Base-by-base conservation (phyloP, 164 flowering plant species). In the Annona squamosa region DNA sequence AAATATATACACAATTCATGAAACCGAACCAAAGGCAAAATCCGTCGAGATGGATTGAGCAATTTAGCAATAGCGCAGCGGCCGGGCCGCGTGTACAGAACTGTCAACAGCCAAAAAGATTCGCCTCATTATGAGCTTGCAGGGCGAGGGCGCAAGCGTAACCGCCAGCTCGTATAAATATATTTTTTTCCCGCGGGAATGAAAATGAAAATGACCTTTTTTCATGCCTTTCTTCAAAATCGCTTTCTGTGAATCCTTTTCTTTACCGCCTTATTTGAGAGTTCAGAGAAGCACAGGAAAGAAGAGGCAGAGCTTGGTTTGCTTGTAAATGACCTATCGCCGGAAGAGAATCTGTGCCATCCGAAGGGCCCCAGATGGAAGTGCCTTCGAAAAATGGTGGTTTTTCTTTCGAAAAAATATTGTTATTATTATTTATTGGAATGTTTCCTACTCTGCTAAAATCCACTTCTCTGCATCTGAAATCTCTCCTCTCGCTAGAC, bases 331-430 rank as follows among this genome's bases (percentile, higher is more conserved):
- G 69, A 47, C 45, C 46, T 47, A 26, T 66, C 19, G 3, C 46
- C 69, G 48, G 37, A 72, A 65, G 41, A 65, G 75, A 57, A 18
- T 72, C 61, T 45, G 46, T 37, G 74, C 75, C 46, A 12, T 71
- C 61, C 73, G 19, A 16, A 71, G 73, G 44, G 73, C 66, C 2
- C 52, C 66, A 12, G 47, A 42, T 37, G 75, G 75, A 47, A 72
- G 69, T 59, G 69, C 69, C 63, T 72, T 72, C 69, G 18, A 41
- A 56, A 73, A 48, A 52, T 73, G 75, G 75, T 73, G 65, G 37
- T 43, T 37, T 65, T 72, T 17, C 4, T 10, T 68, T 18, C 18
- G 65, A 6, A 66, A 42, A 16, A 12, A 43, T 42, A 12, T 63
- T 63, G 18, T 19, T 7, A 4, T 63, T 4, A 17, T 63, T 5